phyloP scores from a whole-genome alignment of 2,329 filamentous ascomycete species.

The Ophiocordyceps camponoti-saundersi region DNA sequence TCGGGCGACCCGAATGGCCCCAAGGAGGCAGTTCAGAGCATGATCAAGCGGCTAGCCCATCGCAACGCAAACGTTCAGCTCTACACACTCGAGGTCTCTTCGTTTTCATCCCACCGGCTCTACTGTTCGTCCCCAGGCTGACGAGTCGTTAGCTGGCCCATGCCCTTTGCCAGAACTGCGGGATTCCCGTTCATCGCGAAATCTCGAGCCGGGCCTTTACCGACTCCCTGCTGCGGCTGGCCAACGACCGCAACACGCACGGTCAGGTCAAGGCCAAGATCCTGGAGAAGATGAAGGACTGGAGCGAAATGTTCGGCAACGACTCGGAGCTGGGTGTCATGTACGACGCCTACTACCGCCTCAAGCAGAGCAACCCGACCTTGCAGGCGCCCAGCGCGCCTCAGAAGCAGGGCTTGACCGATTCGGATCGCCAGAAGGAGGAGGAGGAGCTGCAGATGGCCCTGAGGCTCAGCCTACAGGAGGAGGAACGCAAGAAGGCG shows the following conservation, averaged over 20 bases:
- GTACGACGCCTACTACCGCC: slow-evolving; percentile 80
- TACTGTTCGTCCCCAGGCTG: background rate
- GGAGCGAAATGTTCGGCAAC: slow-evolving; percentile 83
- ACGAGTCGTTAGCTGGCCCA: slow-evolving; percentile 51
- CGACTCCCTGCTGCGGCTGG: slow-evolving; percentile 77
- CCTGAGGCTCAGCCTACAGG: slow-evolving; percentile 78
- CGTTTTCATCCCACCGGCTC: too few relatives aligned
- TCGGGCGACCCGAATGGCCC: slow-evolving; percentile 37
- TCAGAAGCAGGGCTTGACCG: slow-evolving; percentile 80
- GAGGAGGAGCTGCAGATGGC: slow-evolving; percentile 97
- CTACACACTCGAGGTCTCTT: slow-evolving; percentile 67
- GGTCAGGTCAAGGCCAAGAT: slow-evolving; percentile 96
- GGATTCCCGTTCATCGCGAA: slow-evolving; percentile 72
- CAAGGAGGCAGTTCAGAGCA: slow-evolving; percentile 72
- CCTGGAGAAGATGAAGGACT: slow-evolving; percentile 87
- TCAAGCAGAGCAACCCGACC: slow-evolving; percentile 74
- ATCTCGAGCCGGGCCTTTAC: slow-evolving; percentile 85
- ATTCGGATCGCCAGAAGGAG: slow-evolving; percentile 80
- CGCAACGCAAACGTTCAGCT: slow-evolving; percentile 93
- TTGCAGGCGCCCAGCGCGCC: slow-evolving; percentile 85
- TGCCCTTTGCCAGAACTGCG: slow-evolving; percentile 83
- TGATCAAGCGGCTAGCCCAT: slow-evolving; percentile 85
- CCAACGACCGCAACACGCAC: slow-evolving; percentile 89
- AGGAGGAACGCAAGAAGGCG: slow-evolving; percentile 51
- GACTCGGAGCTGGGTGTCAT: slow-evolving; percentile 93